phyloP scores from a whole-genome alignment of 2,329 filamentous ascomycete species.

The Trichoderma atroviride region DNA sequence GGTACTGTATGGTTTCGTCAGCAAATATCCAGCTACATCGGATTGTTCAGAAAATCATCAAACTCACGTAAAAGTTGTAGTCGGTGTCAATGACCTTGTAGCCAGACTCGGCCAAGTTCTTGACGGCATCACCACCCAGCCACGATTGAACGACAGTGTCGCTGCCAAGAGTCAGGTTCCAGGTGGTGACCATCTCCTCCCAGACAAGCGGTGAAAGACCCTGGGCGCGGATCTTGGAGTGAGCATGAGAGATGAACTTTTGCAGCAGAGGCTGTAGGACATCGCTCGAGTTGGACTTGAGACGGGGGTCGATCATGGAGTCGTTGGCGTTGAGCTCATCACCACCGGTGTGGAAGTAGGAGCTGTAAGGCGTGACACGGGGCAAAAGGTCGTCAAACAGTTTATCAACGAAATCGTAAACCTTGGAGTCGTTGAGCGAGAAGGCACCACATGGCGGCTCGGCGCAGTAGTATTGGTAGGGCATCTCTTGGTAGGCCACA shows the following conservation, averaged over 20 bases:
- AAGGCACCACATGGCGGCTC: slow-evolving; percentile 70
- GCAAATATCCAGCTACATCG: neutral
- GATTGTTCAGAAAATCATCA: neutral
- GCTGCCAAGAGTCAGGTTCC: slow-evolving; percentile 71
- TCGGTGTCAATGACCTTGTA: slow-evolving; percentile 74
- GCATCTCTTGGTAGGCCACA: slow-evolving; percentile 57
- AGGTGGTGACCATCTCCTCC: slow-evolving; percentile 82
- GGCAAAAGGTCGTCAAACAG: slow-evolving; percentile 77
- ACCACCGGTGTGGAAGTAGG: slow-evolving; percentile 84
- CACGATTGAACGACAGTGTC: slow-evolving; percentile 80
- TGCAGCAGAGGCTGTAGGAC: slow-evolving; percentile 79
- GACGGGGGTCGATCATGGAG: slow-evolving; percentile 68
- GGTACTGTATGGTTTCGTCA: slow-evolving; percentile 58
- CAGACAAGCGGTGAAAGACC: slow-evolving; percentile 77
- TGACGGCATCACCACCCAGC: slow-evolving; percentile 66
- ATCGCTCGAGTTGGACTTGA: slow-evolving; percentile 64
- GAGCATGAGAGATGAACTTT: slow-evolving; percentile 71
- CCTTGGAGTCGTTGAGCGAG: slow-evolving; percentile 72
- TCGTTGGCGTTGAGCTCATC: slow-evolving; percentile 80
- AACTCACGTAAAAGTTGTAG: slow-evolving; percentile 73
- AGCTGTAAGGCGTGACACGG: slow-evolving; percentile 67
- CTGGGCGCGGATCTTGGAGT: slow-evolving; percentile 63
- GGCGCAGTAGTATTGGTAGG: slow-evolving; percentile 62
- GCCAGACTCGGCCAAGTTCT: slow-evolving; percentile 62
- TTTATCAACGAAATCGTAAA: slow-evolving; percentile 70